A percentile compares a stretch with the other conserved stretches of the same genome.
Conservation (phyloP, 176 grass and related monocot genomes). For the Ampelocalamus luodianensis region DNA sequence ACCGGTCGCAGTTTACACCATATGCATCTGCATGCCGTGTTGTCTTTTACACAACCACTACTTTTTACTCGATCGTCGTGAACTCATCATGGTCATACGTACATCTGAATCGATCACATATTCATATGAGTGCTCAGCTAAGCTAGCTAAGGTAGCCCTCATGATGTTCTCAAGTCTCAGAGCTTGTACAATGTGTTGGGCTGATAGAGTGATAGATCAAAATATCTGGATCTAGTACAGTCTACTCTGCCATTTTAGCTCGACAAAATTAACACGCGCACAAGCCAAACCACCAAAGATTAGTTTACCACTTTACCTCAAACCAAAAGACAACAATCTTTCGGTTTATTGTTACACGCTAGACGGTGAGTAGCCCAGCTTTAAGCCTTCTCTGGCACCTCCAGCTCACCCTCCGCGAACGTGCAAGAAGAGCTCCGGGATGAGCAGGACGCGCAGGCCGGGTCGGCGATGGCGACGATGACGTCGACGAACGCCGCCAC, state of each 20-base stretch:
- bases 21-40: not conserved
- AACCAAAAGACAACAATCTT: not conserved
- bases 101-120: not conserved
- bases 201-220: not conserved
- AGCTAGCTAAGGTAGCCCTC: not conserved
- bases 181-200: not conserved
- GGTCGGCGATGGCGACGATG: constrained; percentile 58
- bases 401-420: constrained; percentile 32
- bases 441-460: constrained; percentile 31
- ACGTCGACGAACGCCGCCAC: constrained; percentile 78
- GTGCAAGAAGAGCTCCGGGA: constrained; percentile 34
- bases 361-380: not conserved
- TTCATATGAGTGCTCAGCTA: not conserved
- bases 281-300: not conserved
- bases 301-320: not conserved
- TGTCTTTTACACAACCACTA: not conserved
- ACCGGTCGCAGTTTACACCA: not conserved
- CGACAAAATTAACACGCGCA: not conserved
- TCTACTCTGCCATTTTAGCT: not conserved
- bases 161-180: no score
- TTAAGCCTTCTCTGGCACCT: constrained; percentile 5
- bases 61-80: not conserved
- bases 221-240: not conserved
- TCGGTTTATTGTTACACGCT: not conserved
- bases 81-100: not conserved